Evolutionary conservation across 2,329 filamentous ascomycete species (phyloP).

Genomic region (Phoma sp.): DNA sequence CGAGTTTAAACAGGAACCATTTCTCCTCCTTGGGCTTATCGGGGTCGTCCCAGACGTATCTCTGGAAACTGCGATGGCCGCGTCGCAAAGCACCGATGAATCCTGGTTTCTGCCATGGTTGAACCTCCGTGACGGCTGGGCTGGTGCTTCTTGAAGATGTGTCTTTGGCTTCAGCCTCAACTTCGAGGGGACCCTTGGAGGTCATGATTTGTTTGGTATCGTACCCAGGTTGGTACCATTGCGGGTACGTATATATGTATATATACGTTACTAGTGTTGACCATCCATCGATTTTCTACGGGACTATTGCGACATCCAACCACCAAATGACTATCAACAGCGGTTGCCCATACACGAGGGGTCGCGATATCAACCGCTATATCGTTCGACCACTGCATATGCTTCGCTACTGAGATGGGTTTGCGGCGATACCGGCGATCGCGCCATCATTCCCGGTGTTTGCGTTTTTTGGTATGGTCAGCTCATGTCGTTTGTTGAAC

Average conservation of each 20-base stretch:
- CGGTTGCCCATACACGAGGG: neutral
- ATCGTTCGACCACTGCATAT: neutral
- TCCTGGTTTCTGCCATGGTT: constrained; percentile 24
- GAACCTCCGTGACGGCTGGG: neutral
- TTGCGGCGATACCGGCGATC: constrained; percentile 6
- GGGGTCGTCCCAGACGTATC: constrained; percentile 30
- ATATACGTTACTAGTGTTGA: neutral
- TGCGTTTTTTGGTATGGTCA: neutral
- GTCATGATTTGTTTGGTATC: constrained; percentile 6
- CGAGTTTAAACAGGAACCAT: constrained; percentile 40
- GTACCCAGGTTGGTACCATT: neutral
- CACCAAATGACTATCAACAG: neutral
- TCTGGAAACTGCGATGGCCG: constrained; percentile 21
- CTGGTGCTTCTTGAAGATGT: constrained; percentile 14
- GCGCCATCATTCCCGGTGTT: constrained; percentile 3
- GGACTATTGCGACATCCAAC: constrained; percentile 9
- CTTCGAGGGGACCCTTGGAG: constrained; percentile 5
- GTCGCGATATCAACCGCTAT: neutral
- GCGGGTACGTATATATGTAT: neutral
- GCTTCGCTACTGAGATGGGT: neutral
- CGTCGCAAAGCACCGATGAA: constrained; percentile 20
- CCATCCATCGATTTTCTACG: neutral
- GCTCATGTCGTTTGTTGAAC: neutral
- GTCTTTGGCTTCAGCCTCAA: constrained; percentile 5
- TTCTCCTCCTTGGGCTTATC: constrained; percentile 26